Evolutionary conservation across 345 rosid species (phyloP), one percentile per base, ranked within the genome.

Genomic region (Erodium maritimum): DNA sequence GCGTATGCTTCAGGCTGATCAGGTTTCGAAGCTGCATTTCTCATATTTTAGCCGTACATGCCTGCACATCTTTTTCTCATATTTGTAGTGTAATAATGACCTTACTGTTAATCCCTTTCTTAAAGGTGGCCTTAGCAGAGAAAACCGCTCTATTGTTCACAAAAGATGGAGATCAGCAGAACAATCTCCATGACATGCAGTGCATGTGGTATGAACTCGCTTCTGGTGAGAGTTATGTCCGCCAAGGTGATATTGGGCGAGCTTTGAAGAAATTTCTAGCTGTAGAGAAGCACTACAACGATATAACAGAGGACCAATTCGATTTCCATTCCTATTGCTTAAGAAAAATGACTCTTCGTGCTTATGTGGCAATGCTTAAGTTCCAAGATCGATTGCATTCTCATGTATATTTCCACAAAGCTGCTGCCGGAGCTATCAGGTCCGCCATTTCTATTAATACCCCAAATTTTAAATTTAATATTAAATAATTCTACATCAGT

Each of bases 151-250:
- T 81, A 22, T 67, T 94, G 65, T 94, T 94, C 74, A 94, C 99
- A 33, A 94, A 90, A 69, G 99, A 94, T 54, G 96, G 99, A 53
- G 99, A 90, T 67, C 97, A 87, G 76, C 95, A 87, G 76, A 94
- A 87, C 78, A 90, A 87, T 79, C 95, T 94, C 66, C 96, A 94
- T 77, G 99, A 94, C 77, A 94, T 94, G 99, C 99, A 94, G 75
- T 94, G 97, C 97, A 94, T 90, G 99, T 94, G 99, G 99, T 94
- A 94, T 67, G 99, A 94, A 69, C 97, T 94, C 72, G 93, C 96
- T 58, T 90, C 99, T 68, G 97, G 97, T 56, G 90, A 90, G 71
- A 94, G 99, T 76, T 86, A 82, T 65, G 79, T 79, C 71, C 93
- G 97, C 63, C 99, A 90, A 73, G 90, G 90, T 66, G 96, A 94